Conservation (phyloP, 352 stramenopile genomes). For the Phytophthora colocasiae region DNA sequence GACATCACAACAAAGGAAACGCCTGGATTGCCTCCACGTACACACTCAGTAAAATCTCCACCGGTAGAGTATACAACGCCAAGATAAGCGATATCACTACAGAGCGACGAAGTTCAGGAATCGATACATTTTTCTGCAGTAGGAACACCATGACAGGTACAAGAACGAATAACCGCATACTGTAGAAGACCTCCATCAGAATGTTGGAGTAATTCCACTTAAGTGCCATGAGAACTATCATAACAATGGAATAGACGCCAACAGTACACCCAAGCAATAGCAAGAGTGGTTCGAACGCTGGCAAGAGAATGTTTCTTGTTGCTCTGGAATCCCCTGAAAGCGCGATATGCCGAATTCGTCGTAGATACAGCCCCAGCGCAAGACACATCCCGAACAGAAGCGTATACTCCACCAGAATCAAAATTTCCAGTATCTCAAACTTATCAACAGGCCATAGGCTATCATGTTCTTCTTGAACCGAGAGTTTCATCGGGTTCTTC, state of each 20-base stretch:
- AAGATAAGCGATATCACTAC: constrained; percentile 41
- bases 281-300: constrained; percentile 57
- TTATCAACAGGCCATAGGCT: constrained; percentile 30
- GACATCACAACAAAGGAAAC: constrained; percentile 9
- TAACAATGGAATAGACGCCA: constrained; percentile 45
- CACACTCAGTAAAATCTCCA: constrained; percentile 40
- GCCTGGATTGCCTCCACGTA: constrained; percentile 12
- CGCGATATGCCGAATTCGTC: constrained; percentile 42
- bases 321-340: constrained; percentile 46
- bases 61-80: constrained; percentile 47
- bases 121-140: constrained; percentile 57
- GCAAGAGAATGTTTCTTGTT: constrained; percentile 54
- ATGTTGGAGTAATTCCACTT: constrained; percentile 37
- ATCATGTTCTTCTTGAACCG: constrained; percentile 6
- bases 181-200: constrained; percentile 58
- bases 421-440: constrained; percentile 46
- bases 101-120: constrained; percentile 46
- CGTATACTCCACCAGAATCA: constrained; percentile 54
- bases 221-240: constrained; percentile 29
- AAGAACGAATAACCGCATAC: constrained; percentile 51
- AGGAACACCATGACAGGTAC: constrained; percentile 59
- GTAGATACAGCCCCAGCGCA: constrained; percentile 55
- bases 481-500: too few species aligned
- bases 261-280: constrained; percentile 45
- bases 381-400: constrained; percentile 54